Evolutionary conservation across 2,329 filamentous ascomycete species (phyloP).

Genomic region (Chaetothyriales sp.): DNA sequence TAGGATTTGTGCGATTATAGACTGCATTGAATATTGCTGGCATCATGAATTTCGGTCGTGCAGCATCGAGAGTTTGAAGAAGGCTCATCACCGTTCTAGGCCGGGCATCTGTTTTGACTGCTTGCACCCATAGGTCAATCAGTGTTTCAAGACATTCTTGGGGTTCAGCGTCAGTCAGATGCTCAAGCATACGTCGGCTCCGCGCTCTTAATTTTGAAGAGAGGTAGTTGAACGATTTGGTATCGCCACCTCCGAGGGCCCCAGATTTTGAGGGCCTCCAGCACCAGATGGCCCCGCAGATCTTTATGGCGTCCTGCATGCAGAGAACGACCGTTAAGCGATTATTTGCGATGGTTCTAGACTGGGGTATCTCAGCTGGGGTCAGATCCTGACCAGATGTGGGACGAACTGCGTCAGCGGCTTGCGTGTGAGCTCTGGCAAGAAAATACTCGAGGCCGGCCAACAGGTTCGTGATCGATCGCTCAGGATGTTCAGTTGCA

Average conservation of each 20-base stretch:
- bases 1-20: constrained; percentile 82
- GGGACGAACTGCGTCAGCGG: constrained; percentile 33
- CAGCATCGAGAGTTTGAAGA: constrained; percentile 80
- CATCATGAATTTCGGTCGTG: constrained; percentile 77
- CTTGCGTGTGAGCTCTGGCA: constrained; percentile 69
- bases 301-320: constrained; percentile 86
- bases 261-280: constrained; percentile 54
- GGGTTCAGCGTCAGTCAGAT: constrained; percentile 82
- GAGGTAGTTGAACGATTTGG: constrained; percentile 78
- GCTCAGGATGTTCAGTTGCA: constrained; percentile 19
- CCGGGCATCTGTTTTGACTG: constrained; percentile 34
- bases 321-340: constrained; percentile 86
- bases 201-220: constrained; percentile 83
- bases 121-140: constrained; percentile 63
- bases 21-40: constrained; percentile 92
- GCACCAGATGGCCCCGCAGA: constrained; percentile 88
- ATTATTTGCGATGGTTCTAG: constrained; percentile 81
- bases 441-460: constrained; percentile 86
- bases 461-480: constrained; percentile 57
- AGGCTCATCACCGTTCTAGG: constrained; percentile 59
- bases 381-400: constrained; percentile 18
- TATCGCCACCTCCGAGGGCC: constrained; percentile 48
- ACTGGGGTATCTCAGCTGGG: constrained; percentile 54
- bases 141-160: constrained; percentile 88
- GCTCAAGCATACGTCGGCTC: constrained; percentile 74